phyloP scores from a whole-genome alignment of 306 rosid genomes.

The Oemleria cerasiformis region DNA sequence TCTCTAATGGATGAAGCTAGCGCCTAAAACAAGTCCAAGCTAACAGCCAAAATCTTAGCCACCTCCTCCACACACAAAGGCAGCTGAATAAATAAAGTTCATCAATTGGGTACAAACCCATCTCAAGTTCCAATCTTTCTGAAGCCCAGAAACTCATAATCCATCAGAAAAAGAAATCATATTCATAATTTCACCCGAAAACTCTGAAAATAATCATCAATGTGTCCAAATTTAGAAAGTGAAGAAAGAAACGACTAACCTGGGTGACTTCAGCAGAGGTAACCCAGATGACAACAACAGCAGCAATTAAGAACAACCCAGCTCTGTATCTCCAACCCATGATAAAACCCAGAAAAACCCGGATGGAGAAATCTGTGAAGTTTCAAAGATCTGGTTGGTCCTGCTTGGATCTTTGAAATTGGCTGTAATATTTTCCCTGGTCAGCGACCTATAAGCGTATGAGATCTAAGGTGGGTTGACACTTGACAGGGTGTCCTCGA shows the following conservation, averaged over 20 bases:
- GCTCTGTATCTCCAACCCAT: slow-evolving; percentile 86
- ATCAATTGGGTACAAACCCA: background rate
- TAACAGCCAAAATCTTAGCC: background rate
- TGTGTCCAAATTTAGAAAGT: background rate
- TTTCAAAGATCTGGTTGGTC: slow-evolving; percentile 34
- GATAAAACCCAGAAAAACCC: slow-evolving; percentile 31
- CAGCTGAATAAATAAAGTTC: background rate
- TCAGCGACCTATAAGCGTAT: slow-evolving; percentile 16
- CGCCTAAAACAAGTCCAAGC: background rate
- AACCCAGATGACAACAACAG: slow-evolving; percentile 92
- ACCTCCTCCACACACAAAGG: background rate
- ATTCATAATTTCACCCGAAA: slow-evolving; percentile 1
- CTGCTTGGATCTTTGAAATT: slow-evolving; percentile 34
- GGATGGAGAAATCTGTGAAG: slow-evolving; percentile 21
- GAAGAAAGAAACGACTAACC: slow-evolving; percentile 35
- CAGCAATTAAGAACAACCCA: slow-evolving; percentile 74
- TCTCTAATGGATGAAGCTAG: background rate
- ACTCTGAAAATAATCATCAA: background rate
- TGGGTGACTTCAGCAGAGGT: slow-evolving; percentile 96
- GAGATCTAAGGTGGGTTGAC: slow-evolving; percentile 27
- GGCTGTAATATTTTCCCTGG: slow-evolving; percentile 20
- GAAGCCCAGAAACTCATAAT: background rate
- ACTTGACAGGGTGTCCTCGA: slow-evolving; percentile 4
- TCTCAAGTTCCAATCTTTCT: slow-evolving; percentile 6
- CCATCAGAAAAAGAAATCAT: slow-evolving; percentile 11